Conservation (phyloP, 495 filamentous ascomycete species). For the Chaetomium tenue region DNA sequence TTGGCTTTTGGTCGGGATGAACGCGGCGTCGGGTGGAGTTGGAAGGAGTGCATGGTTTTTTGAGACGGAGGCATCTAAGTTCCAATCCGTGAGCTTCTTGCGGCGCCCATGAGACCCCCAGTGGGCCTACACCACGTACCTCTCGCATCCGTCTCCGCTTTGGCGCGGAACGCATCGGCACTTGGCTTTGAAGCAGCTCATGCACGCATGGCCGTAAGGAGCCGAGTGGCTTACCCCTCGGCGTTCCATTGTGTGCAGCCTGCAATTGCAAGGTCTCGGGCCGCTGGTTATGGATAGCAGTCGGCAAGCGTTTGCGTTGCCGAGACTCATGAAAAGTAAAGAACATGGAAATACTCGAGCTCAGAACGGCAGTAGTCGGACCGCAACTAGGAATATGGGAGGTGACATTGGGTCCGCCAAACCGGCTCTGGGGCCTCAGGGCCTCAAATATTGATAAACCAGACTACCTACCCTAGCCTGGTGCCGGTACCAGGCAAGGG, state of each 20-base stretch:
- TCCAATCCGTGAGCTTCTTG: not conserved
- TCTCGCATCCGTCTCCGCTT: conserved; percentile 42
- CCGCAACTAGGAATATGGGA: not conserved
- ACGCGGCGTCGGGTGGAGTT: conserved; percentile 41
- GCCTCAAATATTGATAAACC: too few species aligned
- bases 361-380: too few species aligned
- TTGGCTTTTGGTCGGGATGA: conserved; percentile 25
- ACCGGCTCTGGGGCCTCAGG: too few species aligned
- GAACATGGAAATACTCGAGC: too few species aligned
- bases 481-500: too few species aligned
- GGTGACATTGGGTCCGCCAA: too few species aligned
- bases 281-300: not conserved
- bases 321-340: too few species aligned
- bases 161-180: conserved; percentile 44
- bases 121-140: conserved; percentile 32
- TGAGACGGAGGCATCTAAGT: conserved; percentile 47
- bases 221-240: not conserved
- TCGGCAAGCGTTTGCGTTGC: not conserved
- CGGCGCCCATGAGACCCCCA: not conserved
- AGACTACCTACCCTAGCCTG: too few species aligned
- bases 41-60: conserved; percentile 30
- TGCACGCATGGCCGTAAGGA: conserved; percentile 45
- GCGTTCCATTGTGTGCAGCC: not conserved
- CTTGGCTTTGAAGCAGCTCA: conserved; percentile 47
- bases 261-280: too few species aligned